These are phyloP conservation scores for Colletotrichum sp. DNA, from an alignment of 2,329 filamentous ascomycete species.

Conservation along the genomic window DNA sequence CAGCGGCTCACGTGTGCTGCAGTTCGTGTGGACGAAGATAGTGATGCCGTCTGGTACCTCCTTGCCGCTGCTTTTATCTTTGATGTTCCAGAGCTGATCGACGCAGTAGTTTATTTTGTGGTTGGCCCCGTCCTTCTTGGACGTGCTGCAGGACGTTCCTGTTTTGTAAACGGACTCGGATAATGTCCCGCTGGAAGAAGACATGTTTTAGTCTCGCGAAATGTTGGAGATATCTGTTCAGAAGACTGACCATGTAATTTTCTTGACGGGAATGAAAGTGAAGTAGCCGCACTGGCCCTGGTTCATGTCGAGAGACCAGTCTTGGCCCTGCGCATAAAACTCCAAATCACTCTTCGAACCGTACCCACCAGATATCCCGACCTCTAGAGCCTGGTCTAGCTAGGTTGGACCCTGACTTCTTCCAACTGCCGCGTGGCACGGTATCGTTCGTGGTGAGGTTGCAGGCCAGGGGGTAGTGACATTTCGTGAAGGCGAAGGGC, in stretches of 20 bases:
- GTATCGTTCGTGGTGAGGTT: conserved; percentile 30
- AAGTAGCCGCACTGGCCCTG: conserved; percentile 21
- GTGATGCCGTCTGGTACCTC: conserved; percentile 7
- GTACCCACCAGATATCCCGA: conserved; percentile 22
- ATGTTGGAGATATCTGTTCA: background rate
- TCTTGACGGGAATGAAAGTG: conserved; percentile 16
- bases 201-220: background rate
- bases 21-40: conserved; percentile 22
- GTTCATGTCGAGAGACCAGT: background rate
- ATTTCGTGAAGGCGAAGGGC: conserved; percentile 38
- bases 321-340: background rate
- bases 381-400: conserved; percentile 22
- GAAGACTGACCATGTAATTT: conserved; percentile 1
- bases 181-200: background rate
- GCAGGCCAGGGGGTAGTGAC: conserved; percentile 34
- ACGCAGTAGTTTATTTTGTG: background rate
- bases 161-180: background rate
- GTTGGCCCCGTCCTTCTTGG: background rate
- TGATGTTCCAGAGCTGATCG: background rate
- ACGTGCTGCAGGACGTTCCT: background rate
- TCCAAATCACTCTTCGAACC: background rate
- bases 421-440: conserved; percentile 32
- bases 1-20: conserved; percentile 21
- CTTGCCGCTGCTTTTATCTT: background rate
- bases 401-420: background rate